phyloP scores from a whole-genome alignment of 225 moss, liverwort and hornwort genomes.

The Rhytidiadelphus loreus region DNA sequence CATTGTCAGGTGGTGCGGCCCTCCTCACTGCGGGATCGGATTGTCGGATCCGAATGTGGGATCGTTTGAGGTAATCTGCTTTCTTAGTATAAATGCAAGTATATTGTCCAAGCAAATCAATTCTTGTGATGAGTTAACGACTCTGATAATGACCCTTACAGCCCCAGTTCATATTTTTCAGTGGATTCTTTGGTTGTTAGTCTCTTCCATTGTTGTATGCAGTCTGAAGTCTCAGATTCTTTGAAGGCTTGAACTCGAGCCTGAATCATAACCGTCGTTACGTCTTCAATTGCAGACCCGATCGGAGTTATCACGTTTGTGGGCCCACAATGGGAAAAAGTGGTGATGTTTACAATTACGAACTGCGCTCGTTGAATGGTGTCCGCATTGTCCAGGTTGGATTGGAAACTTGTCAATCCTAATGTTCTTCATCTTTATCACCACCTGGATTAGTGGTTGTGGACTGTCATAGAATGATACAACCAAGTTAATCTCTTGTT shows the following conservation, averaged over 20 bases:
- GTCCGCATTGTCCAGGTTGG: slow-evolving; percentile 83
- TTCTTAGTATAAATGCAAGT: background rate
- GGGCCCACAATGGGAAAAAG: slow-evolving; percentile 66
- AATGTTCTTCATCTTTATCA: background rate
- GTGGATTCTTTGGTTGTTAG: background rate
- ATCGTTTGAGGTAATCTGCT: slow-evolving; percentile 58
- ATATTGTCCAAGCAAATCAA: background rate
- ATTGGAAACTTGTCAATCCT: background rate
- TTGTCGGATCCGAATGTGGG: slow-evolving; percentile 94
- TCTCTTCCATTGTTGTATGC: background rate
- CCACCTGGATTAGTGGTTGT: background rate
- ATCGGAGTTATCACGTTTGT: slow-evolving; percentile 81
- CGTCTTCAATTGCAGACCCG: slow-evolving; percentile 45
- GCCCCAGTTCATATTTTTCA: background rate
- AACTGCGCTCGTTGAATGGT: slow-evolving; percentile 49
- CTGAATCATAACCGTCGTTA: background rate
- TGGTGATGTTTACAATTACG: slow-evolving; percentile 47
- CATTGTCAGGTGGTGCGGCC: slow-evolving; percentile 73
- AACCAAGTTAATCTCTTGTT: background rate
- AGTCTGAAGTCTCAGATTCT: background rate
- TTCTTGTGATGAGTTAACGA: background rate
- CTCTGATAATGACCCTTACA: background rate
- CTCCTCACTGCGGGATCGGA: slow-evolving; percentile 90
- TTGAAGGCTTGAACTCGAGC: background rate
- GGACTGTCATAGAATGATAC: background rate